Conservation (phyloP, 2,329 filamentous ascomycete genomes). For the Teratosphaeria zuluensis region DNA sequence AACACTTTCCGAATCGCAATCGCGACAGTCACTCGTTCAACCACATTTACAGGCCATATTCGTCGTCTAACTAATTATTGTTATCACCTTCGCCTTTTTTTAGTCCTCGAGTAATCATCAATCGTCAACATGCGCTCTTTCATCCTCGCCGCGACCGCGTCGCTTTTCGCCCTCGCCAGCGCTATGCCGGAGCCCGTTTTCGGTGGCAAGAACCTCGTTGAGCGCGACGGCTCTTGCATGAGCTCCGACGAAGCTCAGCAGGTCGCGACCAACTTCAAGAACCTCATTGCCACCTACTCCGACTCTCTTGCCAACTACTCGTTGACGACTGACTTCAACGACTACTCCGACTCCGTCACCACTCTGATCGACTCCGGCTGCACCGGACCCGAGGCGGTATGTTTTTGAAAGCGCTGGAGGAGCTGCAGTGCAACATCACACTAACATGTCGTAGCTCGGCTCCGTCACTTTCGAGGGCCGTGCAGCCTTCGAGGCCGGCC, state of each 20-base stretch:
- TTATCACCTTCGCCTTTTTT: background rate
- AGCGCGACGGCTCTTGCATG: slow-evolving; percentile 13
- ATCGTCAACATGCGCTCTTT: slow-evolving; percentile 3
- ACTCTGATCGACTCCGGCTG: slow-evolving; percentile 26
- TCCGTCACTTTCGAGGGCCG: slow-evolving; percentile 19
- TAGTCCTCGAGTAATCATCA: background rate
- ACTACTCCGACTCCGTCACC: slow-evolving; percentile 27
- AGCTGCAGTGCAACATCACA: slow-evolving; percentile 13
- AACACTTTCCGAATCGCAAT: background rate
- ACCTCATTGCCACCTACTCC: slow-evolving; percentile 24
- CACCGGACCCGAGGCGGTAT: slow-evolving; percentile 14
- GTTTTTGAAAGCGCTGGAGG: slow-evolving; percentile 13
- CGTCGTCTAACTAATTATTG: background rate
- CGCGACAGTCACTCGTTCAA: slow-evolving; percentile 1
- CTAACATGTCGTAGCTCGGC: slow-evolving; percentile 19
- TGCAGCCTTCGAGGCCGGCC: slow-evolving; percentile 19
- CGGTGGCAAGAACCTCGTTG: background rate
- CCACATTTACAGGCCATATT: background rate
- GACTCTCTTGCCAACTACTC: slow-evolving; percentile 17
- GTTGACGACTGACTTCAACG: slow-evolving; percentile 21
- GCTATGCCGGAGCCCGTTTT: slow-evolving; percentile 1
- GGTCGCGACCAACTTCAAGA: slow-evolving; percentile 21
- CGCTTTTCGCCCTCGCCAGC: slow-evolving; percentile 1
- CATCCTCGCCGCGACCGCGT: slow-evolving; percentile 1
- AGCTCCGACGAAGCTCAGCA: slow-evolving; percentile 10